phyloP scores from a whole-genome alignment of 2,329 filamentous ascomycete genomes.

The Calycina herbarum region DNA sequence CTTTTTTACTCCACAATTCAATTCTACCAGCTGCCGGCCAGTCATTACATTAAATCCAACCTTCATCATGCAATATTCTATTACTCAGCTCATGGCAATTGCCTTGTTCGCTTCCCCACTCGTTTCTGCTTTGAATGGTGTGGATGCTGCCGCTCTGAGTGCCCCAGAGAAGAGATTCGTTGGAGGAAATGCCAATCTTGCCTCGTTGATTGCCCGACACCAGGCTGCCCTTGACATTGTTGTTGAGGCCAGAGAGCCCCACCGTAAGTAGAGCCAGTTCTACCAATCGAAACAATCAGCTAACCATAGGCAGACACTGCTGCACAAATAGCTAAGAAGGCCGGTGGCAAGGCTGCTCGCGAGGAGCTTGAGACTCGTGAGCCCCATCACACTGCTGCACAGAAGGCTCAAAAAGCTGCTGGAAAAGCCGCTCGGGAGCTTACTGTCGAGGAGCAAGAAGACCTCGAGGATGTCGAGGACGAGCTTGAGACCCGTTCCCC shows the following conservation, averaged over 20 bases:
- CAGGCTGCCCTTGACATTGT: slow-evolving; percentile 17
- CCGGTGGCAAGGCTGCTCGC: too few relatives aligned
- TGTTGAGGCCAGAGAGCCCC: slow-evolving; percentile 10
- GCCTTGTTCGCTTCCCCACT: slow-evolving; percentile 11
- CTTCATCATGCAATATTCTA: slow-evolving; percentile 13
- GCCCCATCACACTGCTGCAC: too few relatives aligned
- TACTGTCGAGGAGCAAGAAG: slow-evolving; percentile 13
- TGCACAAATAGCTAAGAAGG: background rate
- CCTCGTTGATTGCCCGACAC: slow-evolving; percentile 13
- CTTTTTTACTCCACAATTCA: background rate
- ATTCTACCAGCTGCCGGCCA: background rate
- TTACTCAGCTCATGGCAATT: slow-evolving; percentile 11
- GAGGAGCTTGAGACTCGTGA: too few relatives aligned
- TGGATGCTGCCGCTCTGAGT: background rate
- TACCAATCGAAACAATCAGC: too few relatives aligned
- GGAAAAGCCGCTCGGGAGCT: slow-evolving; percentile 5
- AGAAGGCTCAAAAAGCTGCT: too few relatives aligned
- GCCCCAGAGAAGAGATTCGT: slow-evolving; percentile 7
- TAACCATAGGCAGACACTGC: slow-evolving; percentile 3
- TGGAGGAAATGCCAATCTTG: slow-evolving; percentile 8
- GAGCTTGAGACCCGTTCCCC: background rate
- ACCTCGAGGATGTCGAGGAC: background rate
- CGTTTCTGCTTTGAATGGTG: slow-evolving; percentile 9
- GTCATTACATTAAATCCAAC: background rate
- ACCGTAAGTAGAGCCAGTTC: background rate